Evolutionary conservation across 345 rosid genomes (phyloP).

Genomic region (Eucalyptus lansdowneana): DNA sequence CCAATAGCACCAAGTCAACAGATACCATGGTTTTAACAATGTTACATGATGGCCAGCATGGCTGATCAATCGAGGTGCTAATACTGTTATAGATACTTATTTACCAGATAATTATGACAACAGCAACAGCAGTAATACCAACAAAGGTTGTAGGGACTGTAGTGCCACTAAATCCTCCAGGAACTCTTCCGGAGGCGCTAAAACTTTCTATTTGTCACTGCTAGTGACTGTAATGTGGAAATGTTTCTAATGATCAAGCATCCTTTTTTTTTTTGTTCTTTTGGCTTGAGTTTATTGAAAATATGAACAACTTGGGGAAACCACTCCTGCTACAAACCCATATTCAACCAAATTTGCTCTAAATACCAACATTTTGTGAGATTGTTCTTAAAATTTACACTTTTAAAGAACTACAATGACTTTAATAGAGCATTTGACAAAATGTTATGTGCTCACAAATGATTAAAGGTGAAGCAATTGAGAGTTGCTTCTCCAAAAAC

Average conservation of each 20-base stretch:
- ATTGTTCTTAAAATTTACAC: not conserved
- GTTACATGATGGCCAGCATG: not conserved
- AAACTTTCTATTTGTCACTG: not conserved
- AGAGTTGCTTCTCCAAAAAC: not conserved
- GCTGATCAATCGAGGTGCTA: not conserved
- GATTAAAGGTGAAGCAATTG: not conserved
- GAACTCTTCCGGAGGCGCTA: not conserved
- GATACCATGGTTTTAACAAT: not conserved
- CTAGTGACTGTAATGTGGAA: not conserved
- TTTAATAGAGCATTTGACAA: not conserved
- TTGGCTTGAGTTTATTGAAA: not conserved
- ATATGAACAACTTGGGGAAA: not conserved
- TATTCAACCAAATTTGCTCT: not conserved
- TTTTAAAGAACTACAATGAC: not conserved
- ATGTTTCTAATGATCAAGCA: not conserved
- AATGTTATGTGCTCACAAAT: not conserved
- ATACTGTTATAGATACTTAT: not conserved
- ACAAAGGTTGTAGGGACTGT: not conserved
- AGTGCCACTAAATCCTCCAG: not conserved
- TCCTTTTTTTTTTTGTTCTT: not conserved
- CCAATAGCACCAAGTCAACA: not conserved
- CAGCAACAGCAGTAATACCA: not conserved
- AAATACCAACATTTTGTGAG: not conserved
- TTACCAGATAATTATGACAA: not conserved
- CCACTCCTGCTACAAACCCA: not conserved